These are phyloP conservation scores for Eucalyptus leucophloia DNA, from an alignment of 345 rosid species.

Conservation along the genomic window DNA sequence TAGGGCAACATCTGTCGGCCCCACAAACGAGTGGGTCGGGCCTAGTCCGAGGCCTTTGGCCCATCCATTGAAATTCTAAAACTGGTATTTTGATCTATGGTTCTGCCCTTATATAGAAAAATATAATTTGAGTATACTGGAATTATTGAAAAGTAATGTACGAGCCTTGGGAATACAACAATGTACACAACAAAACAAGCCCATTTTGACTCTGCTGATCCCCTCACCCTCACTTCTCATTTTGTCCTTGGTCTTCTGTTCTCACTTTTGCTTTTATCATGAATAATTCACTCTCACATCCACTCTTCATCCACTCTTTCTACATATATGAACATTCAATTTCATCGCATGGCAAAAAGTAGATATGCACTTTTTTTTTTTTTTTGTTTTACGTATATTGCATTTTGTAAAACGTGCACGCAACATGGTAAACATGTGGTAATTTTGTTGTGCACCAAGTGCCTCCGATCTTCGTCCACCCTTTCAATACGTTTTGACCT, in stretches of 20 bases:
- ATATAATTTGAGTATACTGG: neutral
- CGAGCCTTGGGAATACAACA: neutral
- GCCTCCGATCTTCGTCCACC: neutral
- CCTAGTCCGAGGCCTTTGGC: neutral
- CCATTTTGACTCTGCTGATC: neutral
- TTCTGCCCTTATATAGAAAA: neutral
- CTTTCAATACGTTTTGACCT: neutral
- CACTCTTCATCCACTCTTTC: neutral
- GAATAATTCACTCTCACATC: neutral
- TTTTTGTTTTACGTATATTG: neutral
- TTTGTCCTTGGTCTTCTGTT: neutral
- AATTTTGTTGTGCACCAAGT: neutral
- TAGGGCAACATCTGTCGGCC: neutral
- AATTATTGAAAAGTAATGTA: neutral
- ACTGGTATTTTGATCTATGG: neutral
- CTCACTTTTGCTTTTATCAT: neutral
- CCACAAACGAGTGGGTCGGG: neutral
- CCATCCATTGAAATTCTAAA: neutral
- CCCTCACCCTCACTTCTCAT: neutral
- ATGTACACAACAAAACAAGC: neutral
- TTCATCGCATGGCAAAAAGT: neutral
- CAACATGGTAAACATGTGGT: neutral
- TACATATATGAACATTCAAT: neutral
- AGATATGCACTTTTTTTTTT: fast-evolving
- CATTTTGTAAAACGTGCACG: neutral